A percentile compares a stretch with the other conserved stretches of the same genome.
These are phyloP conservation scores for Gossypium arboreum DNA, from an alignment of 345 rosid species.

Conservation along the genomic window DNA sequence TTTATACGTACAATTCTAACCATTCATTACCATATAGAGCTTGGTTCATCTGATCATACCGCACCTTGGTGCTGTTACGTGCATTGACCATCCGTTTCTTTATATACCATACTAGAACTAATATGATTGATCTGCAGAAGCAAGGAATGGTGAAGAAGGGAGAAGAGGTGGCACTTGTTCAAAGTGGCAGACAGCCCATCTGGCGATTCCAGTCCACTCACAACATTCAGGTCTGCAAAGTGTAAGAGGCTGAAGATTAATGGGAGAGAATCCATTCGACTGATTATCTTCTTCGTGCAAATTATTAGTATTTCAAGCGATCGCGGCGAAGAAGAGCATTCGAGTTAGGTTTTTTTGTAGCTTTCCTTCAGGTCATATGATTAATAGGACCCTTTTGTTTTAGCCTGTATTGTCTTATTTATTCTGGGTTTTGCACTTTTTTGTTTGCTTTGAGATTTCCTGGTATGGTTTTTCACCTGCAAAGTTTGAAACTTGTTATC, in stretches of 20 bases:
- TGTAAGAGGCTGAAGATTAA: constrained; percentile 28
- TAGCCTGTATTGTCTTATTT: neutral
- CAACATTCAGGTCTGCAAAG: constrained; percentile 92
- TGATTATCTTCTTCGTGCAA: neutral
- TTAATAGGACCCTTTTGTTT: neutral
- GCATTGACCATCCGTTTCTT: neutral
- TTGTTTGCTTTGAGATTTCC: neutral
- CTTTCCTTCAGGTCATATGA: neutral
- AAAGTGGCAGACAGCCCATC: constrained; percentile 88
- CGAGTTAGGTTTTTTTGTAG: neutral
- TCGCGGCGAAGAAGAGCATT: neutral
- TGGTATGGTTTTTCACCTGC: no score
- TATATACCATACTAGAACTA: neutral
- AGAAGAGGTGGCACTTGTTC: constrained; percentile 89
- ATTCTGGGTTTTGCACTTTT: neutral
- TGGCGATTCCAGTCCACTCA: constrained; percentile 97
- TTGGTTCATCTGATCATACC: neutral
- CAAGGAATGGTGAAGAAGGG: constrained; percentile 97
- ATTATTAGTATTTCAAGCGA: neutral
- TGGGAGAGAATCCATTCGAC: neutral
- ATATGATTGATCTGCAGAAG: constrained; percentile 40
- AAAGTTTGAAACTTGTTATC: no score
- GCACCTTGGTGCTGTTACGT: neutral
- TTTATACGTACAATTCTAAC: neutral
- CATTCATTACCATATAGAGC: neutral